Evolutionary conservation across 108 stramenopile species (phyloP), one percentile per base, ranked within the genome.

Genomic region (Stephanodiscus minutulus): DNA sequence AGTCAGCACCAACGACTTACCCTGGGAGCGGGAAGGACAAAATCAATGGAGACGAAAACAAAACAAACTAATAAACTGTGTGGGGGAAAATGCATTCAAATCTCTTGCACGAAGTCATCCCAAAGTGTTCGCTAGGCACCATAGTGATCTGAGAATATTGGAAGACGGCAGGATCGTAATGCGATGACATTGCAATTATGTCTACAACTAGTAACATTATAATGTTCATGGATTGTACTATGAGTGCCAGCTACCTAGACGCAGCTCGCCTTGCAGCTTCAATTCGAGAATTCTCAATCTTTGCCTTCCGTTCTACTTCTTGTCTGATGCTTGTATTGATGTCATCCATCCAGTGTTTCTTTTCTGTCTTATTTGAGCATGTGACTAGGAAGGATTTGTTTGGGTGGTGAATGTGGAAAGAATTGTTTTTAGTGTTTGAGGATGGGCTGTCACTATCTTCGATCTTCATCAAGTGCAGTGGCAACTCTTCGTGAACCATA

Each of bases 391-490:
- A 97, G 11, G 80, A 89, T 76, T 98, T 98, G 22, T 87, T 85
- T 5, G 98, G 98, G 64, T 97, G 96, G 58, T 88, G 90, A 61
- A 98, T 87, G 37, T 88, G 78, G 76, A 98, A 97, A 8, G 83
- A 72, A 68, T 78, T 57, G 18, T 91, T 67, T 43, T 80, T 83
- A 17, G 84, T 71, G 59, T 81, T 75, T 7, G 72, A 73, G 29
- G 68, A 61, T 9, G 52, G 36, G 48, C 55, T 63, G 21, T 57
- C 72, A 20, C 86, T 70, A 53, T 97, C 96, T 13, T 81, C 84
- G 17, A 98, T 83, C 70, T 91, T 96, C 86, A 97, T 91, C 70
- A 87, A 61, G 27, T 84, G 82, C 7, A 98, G 76, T 62, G 89
- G 90, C 35, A 98, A 78, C 61, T 88, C 91, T 77, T 89, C 96